Percentiles rank a stretch among this genome's conserved stretches.
Evolutionary conservation across 495 filamentous ascomycete species (phyloP).

Genomic region (Tuber brumale): DNA sequence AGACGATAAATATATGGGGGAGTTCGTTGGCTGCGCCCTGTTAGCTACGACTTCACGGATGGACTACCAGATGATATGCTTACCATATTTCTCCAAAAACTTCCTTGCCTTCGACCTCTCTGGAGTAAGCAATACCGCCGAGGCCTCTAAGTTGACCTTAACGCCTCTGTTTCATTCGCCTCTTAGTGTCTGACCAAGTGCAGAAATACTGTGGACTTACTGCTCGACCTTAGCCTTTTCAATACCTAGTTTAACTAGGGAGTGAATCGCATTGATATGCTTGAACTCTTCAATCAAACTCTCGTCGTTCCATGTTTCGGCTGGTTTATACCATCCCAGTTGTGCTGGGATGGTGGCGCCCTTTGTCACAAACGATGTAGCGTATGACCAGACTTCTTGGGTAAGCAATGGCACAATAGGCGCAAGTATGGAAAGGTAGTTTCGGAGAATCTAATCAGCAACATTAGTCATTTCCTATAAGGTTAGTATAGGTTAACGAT

Average conservation of each 20-base stretch:
- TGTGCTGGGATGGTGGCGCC: slow-evolving; percentile 45
- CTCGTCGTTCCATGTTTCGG: slow-evolving; percentile 44
- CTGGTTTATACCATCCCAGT: slow-evolving; percentile 36
- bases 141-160: slow-evolving; percentile 35
- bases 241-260: slow-evolving; percentile 29
- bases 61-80: slow-evolving; percentile 15
- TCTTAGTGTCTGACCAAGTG: slow-evolving; percentile 27
- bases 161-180: slow-evolving; percentile 14
- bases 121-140: slow-evolving; percentile 35
- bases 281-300: slow-evolving; percentile 37
- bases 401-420: slow-evolving; percentile 80
- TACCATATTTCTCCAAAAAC: slow-evolving; percentile 51
- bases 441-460: slow-evolving; percentile 49
- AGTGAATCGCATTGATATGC: slow-evolving; percentile 23
- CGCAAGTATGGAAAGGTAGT: slow-evolving; percentile 67
- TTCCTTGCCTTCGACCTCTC: slow-evolving; percentile 26
- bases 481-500: not conserved
- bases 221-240: slow-evolving; percentile 17
- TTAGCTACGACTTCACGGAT: not conserved
- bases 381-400: slow-evolving; percentile 79
- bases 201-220: slow-evolving; percentile 30
- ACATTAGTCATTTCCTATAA: not conserved
- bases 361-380: slow-evolving; percentile 47
- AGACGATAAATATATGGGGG: slow-evolving; percentile 69
- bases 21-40: slow-evolving; percentile 49